Base-by-base conservation (phyloP, 2,329 filamentous ascomycete genomes). In the Fusarium oligoseptatum region DNA sequence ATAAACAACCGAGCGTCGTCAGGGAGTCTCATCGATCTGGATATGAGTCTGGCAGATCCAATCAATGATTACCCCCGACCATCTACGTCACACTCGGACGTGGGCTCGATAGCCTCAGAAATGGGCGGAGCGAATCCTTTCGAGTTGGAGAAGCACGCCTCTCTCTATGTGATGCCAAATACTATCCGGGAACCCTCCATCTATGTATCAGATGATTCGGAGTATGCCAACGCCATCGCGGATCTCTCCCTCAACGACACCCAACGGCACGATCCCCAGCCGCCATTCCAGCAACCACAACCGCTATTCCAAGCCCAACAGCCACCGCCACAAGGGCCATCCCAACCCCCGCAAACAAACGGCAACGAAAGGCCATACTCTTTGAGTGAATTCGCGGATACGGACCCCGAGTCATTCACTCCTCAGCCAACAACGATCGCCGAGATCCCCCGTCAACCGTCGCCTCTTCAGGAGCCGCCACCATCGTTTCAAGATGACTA, bases 81-180 rank as follows among this genome's bases (percentile, higher is more conserved):
- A 1, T 91, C 89, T 3, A 91, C 89, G 0, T 89, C 89, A 12
- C 88, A 91, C 78, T 92, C 90, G 1, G 89, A 91, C 69, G 87
- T 85, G 14, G 87, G 80, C 2, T 90, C 88, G 1, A 83, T 91
- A 12, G 85, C 86, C 60, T 90, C 89, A 1, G 88, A 91, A 66
- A 80, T 88, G 36, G 87, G 88, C 29, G 84, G 86, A 14, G 86
- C 84, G 2, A 90, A 90, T 74, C 89, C 90, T 0, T 92, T 92
- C 67, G 89, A 92, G 64, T 84, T 92, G 4, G 91, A 92, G 79
- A 87, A 88, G n/a, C 90, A 92, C 74, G 84, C 89, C 2, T 91
- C 89, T 1, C 81, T 91, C 2, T 90, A 90, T 71, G 83, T 83
- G 14, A 78, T 81, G 75, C 80, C 84, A 6, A 77, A 81, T 5